phyloP scores from a whole-genome alignment of 345 rosid species.

The Salix arbutifolia region DNA sequence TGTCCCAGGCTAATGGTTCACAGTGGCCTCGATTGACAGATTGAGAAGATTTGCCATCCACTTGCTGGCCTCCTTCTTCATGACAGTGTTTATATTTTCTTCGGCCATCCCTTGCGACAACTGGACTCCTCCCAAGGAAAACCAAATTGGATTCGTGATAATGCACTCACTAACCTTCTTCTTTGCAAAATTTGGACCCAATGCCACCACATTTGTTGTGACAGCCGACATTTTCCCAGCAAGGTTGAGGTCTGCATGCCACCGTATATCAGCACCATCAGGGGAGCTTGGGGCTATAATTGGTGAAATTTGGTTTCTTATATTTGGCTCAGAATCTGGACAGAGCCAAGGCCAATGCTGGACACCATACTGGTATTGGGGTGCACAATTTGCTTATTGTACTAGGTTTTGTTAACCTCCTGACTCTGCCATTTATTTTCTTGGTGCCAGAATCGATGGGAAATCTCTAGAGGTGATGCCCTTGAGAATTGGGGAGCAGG shows the following conservation, averaged over 20 bases:
- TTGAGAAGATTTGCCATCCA: constrained; percentile 74
- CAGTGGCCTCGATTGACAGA: constrained; percentile 56
- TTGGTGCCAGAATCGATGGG: constrained; percentile 87
- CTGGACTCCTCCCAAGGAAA: constrained; percentile 70
- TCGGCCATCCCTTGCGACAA: constrained; percentile 75
- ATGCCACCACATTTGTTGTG: constrained; percentile 75
- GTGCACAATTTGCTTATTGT: constrained; percentile 62
- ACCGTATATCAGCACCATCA: constrained; percentile 72
- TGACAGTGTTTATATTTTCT: constrained; percentile 86
- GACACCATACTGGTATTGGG: constrained; percentile 81
- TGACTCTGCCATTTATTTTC: constrained; percentile 60
- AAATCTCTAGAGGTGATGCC: constrained; percentile 71
- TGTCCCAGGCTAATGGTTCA: constrained; percentile 85
- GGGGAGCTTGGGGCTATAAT: constrained; percentile 79
- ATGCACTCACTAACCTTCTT: constrained; percentile 79
- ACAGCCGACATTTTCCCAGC: constrained; percentile 89
- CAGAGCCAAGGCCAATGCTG: constrained; percentile 72
- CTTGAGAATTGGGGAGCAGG: constrained; percentile 41
- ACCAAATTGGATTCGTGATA: constrained; percentile 62
- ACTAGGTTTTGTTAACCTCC: constrained; percentile 50
- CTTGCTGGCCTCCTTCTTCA: constrained; percentile 77
- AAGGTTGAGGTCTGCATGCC: constrained; percentile 79
- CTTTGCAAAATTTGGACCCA: constrained; percentile 84
- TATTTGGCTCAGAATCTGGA: constrained; percentile 70
- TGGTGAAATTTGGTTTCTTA: constrained; percentile 81